Base-by-base conservation (phyloP, 768 basidiomycete species). In the Filobasidium wieringae region DNA sequence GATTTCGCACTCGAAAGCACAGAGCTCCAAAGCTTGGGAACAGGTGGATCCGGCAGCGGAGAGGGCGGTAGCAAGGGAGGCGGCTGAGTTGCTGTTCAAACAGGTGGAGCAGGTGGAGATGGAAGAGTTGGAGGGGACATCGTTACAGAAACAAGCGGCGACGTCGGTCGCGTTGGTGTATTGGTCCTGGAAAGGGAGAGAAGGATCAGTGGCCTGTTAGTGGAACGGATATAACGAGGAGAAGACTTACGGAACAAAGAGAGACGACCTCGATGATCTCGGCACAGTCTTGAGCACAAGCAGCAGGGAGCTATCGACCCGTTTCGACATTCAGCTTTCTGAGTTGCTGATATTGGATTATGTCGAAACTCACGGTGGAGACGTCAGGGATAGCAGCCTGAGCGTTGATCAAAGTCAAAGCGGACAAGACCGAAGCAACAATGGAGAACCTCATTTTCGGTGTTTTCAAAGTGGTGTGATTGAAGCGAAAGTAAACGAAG, bases 101-200 rank as follows among this genome's bases (percentile, higher is more conserved):
- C 72, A 74, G 26, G 62, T 58, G 15, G 69, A 60, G 57, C 72
- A 74, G 17, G 60, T 32, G n/a, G 62, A 34, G 51, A 69, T 60
- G 51, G 69, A 69, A 14, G 55, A 52, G 9, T 51, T 37, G 50
- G 67, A 61, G 11, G 71, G 69, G 62, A 65, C 58, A 32, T 61
- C 60, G 63, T 59, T 58, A 49, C 72, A 74, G 70, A 70, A 72
- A 59, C 72, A 74, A 11, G 65, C 70, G 61, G 68, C 68, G 58
- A 68, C 58, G 55, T 53, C 36, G 55, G 14, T 39, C 34, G 27
- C 9, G 37, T 22, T 43, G 31, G 33, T 53, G 59, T 60, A 63
- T 57, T 64, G 54, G 26, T 53, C 55, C 66, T 67, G 51, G 2
- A 41, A 30, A 26, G 31, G 27, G n/a, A n/a, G 27, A 34, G 14